phyloP scores from a whole-genome alignment of 352 stramenopile genomes.

The Globisporangium nodosum region DNA sequence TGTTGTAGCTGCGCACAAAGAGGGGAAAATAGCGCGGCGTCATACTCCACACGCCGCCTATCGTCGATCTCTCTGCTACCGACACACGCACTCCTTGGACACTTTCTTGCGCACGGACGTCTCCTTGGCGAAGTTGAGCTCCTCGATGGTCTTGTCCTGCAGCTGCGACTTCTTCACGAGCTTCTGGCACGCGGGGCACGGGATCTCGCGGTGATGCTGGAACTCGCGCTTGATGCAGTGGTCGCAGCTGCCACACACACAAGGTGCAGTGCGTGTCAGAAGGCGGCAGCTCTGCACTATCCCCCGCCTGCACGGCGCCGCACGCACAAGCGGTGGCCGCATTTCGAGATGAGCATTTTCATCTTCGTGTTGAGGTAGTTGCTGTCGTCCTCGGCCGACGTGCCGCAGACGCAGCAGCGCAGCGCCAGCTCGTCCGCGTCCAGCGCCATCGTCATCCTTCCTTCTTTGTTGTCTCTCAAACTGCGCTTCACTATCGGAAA shows the following conservation, averaged over 20 bases:
- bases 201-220: constrained; percentile 83
- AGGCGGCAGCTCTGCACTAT: too few relatives aligned
- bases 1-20: constrained; percentile 64
- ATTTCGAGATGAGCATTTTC: constrained; percentile 91
- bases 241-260: constrained; percentile 53
- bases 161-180: constrained; percentile 87
- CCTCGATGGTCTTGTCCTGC: constrained; percentile 86
- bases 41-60: too few relatives aligned
- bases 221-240: constrained; percentile 86
- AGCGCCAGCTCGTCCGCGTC: constrained; percentile 70
- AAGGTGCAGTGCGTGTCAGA: too few relatives aligned
- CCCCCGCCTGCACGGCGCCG: too few relatives aligned
- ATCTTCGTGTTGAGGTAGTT: constrained; percentile 91
- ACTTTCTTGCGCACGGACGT: constrained; percentile 86
- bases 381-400: constrained; percentile 76
- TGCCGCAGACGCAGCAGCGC: constrained; percentile 87
- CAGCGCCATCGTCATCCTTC: constrained; percentile 10
- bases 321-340: constrained; percentile 83
- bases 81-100: constrained; percentile 54
- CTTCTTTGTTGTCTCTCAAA: not conserved
- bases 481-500: not conserved
- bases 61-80: too few relatives aligned
- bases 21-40: not conserved
- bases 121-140: constrained; percentile 86
- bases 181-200: constrained; percentile 74